Conservation (phyloP, 2,329 filamentous ascomycete genomes). For the Neophaeococcomyces aloes region DNA sequence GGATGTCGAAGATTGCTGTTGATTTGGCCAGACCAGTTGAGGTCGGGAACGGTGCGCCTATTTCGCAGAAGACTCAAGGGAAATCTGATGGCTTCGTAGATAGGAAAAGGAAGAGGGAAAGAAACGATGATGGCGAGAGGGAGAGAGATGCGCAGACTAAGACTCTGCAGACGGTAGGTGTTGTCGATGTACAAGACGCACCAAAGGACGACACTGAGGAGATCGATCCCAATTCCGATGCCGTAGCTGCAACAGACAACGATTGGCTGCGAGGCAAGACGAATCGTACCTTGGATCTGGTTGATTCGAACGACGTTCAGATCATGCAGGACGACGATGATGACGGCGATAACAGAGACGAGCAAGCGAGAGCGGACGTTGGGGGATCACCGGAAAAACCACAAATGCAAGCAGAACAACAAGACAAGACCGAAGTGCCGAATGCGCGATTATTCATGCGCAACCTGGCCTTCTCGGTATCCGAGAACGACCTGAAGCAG, state of each 20-base stretch:
- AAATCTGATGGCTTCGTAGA: not conserved
- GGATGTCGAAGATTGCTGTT: constrained; percentile 87
- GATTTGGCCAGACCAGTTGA: constrained; percentile 75
- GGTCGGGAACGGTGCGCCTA: constrained; percentile 15
- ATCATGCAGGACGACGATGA: not conserved
- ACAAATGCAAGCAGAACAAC: constrained; percentile 9
- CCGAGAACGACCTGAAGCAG: constrained; percentile 63
- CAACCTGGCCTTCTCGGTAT: constrained; percentile 73
- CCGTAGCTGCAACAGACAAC: constrained; percentile 50
- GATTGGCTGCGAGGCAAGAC: constrained; percentile 90
- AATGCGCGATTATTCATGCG: constrained; percentile 73
- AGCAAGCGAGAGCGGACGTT: constrained; percentile 12
- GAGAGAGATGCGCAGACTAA: not conserved
- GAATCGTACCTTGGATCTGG: constrained; percentile 70
- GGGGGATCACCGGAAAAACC: constrained; percentile 13
- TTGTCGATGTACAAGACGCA: not conserved
- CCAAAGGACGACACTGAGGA: not conserved
- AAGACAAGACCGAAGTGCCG: constrained; percentile 28
- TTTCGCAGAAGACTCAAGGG: constrained; percentile 12
- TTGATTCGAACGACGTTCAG: constrained; percentile 53
- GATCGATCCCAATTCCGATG: not conserved
- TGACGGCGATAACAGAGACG: constrained; percentile 10
- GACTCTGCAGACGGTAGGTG: not conserved
- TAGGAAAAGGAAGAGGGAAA: constrained; percentile 16
- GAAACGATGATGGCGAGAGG: constrained; percentile 8